Evolutionary conservation across 2,329 filamentous ascomycete species (phyloP).

Genomic region (Onygena corvina): DNA sequence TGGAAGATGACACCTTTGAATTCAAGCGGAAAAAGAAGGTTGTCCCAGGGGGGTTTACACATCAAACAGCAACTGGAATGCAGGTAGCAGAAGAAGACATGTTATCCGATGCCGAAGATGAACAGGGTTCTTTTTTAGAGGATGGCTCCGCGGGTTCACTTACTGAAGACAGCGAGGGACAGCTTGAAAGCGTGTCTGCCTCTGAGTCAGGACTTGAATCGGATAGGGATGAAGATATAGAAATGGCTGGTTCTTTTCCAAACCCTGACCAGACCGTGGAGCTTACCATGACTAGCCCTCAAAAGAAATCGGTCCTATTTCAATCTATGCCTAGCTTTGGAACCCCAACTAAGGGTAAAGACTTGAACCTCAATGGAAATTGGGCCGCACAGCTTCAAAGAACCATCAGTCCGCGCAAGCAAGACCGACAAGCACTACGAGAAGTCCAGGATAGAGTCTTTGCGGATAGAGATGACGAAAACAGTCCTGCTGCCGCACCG

Average conservation of each 20-base stretch:
- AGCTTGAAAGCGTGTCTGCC: constrained; percentile 11
- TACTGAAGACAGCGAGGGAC: constrained; percentile 28
- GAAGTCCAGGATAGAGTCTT: constrained; percentile 52
- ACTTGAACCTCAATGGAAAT: constrained; percentile 55
- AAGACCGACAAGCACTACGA: constrained; percentile 63
- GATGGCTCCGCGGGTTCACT: constrained; percentile 74
- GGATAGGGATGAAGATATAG: constrained; percentile 63
- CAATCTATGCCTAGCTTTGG: constrained; percentile 15
- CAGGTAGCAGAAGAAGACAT: constrained; percentile 27
- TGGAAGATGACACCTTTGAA: constrained; percentile 47
- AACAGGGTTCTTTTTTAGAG: constrained; percentile 76
- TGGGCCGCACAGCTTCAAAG: constrained; percentile 91
- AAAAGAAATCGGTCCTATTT: constrained; percentile 15
- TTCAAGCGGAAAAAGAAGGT: constrained; percentile 40
- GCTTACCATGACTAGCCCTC: constrained; percentile 43
- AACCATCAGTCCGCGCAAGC: constrained; percentile 87
- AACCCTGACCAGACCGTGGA: constrained; percentile 65
- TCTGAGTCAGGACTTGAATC: constrained; percentile 48
- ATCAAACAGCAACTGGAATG: constrained; percentile 43
- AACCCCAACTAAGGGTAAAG: constrained; percentile 12
- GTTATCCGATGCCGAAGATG: constrained; percentile 33
- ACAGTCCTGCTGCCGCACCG: constrained; percentile 20
- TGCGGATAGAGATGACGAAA: constrained; percentile 35
- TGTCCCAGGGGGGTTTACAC: constrained; percentile 72
- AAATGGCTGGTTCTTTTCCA: constrained; percentile 67